Base-by-base conservation (phyloP, 345 rosid species). In the Orychophragmus violaceus region DNA sequence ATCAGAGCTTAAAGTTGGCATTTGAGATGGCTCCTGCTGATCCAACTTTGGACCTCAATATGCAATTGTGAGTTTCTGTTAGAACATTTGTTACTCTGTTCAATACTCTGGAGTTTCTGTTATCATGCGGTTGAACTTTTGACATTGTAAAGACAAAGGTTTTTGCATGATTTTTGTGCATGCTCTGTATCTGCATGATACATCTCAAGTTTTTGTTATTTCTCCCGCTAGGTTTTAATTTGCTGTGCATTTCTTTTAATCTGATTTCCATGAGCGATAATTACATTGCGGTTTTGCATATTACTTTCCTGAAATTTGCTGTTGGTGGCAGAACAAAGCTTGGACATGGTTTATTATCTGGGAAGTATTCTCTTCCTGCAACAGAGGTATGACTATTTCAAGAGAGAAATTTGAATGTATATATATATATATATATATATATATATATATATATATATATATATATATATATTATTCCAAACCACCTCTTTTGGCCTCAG, bases 271-370 rank as follows among this genome's bases (percentile, higher is more conserved):
- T 49, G 58, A 59, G 57, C 39, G 21, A 44, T 11, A 57, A 8
- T 64, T 41, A 56, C 55, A 30, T 41, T 22, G 12, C 12, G 33
- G n/a, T 41, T 42, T 39, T 66, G 49, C 62, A 44, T 74, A 53
- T 60, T 61, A 12, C 16, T 55, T 39, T 63, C n/a, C 59, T 66
- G 14, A 60, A 63, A 49, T 41, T 30, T 73, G 44, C 58, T 72
- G 44, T 60, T 74, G 41, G 24, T 82, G 76, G 76, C 85, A 95
- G 97, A 79, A 84, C 95, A 77, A 95, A 95, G 77, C 87, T 95
- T 74, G 99, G 83, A 13, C 93, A 95, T 81, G 99, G 99, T 71
- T 76, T 95, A 81, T 84, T 91, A 19, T 95, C 93, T 48, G 99
- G 99, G 46, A 91, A 83, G 82, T 91, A 91, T 70, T 89, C 97